These are phyloP conservation scores for Pterocarpus macrocarpus DNA, from an alignment of 306 rosid species.

Conservation along the genomic window DNA sequence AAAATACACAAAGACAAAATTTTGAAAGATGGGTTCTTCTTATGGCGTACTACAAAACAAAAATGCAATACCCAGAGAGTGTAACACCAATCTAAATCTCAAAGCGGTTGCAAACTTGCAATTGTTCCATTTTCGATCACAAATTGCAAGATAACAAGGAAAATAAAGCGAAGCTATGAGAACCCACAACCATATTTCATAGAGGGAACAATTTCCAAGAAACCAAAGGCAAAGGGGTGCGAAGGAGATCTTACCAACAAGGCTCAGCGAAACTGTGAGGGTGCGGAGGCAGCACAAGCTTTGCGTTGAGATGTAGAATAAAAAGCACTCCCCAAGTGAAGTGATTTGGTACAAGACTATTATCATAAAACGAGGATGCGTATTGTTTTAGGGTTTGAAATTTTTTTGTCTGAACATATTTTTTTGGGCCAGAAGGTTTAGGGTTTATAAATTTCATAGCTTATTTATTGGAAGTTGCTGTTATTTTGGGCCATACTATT, in stretches of 20 bases:
- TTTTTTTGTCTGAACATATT: neutral
- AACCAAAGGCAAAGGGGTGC: neutral
- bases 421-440: neutral
- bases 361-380: neutral
- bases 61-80: neutral
- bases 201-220: neutral
- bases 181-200: neutral
- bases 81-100: neutral
- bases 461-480: no score
- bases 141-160: neutral
- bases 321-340: neutral
- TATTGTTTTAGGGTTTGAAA: neutral
- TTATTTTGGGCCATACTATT: no score
- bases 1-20: neutral
- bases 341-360: neutral
- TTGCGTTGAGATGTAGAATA: neutral
- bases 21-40: neutral
- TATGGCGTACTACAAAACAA: neutral
- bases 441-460: neutral
- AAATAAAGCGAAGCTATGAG: neutral
- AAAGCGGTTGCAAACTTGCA: neutral
- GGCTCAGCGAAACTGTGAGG: constrained; percentile 16
- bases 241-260: constrained; percentile 34
- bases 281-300: constrained; percentile 22
- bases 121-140: neutral